A percentile compares a stretch with the other conserved stretches of the same genome.
Evolutionary conservation across 1,139 yeast genomes (phyloP).

Genomic region (Magnusiomyces magnusii): DNA sequence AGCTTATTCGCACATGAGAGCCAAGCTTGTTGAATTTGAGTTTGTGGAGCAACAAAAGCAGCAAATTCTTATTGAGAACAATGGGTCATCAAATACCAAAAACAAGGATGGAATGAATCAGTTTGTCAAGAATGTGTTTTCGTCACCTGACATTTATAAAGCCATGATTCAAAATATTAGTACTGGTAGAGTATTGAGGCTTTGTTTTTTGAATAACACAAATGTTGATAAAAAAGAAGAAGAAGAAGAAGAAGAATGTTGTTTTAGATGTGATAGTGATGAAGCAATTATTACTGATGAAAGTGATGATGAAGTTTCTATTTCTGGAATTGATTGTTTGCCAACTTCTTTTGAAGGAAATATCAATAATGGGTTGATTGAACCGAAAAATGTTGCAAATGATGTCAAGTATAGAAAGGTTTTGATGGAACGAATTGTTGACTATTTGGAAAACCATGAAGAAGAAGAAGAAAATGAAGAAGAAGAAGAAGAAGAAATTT

Average conservation of each 20-base stretch:
- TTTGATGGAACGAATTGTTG: neutral
- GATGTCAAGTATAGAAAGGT: neutral
- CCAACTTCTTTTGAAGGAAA: neutral
- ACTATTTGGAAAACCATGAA: neutral
- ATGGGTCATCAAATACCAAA: neutral
- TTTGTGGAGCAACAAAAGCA: slow-evolving; percentile 4
- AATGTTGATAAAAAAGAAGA: neutral
- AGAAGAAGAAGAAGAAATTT: neutral
- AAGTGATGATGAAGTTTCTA: neutral
- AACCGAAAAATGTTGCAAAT: neutral
- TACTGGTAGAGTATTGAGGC: neutral
- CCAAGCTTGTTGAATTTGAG: slow-evolving; percentile 2
- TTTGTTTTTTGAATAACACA: neutral
- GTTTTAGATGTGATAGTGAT: neutral
- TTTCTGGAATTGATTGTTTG: neutral
- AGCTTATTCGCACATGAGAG: neutral
- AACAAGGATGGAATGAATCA: neutral
- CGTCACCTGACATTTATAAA: neutral
- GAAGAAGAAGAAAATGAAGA: neutral
- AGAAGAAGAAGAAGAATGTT: neutral
- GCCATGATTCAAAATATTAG: neutral
- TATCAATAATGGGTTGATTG: too few species aligned
- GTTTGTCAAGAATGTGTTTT: neutral
- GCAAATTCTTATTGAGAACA: too few species aligned
- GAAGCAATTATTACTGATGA: neutral